Percentiles rank a stretch among this genome's conserved stretches.
Evolutionary conservation across 805 yeast genomes (phyloP).

Genomic region (Naumovozyma castellii): DNA sequence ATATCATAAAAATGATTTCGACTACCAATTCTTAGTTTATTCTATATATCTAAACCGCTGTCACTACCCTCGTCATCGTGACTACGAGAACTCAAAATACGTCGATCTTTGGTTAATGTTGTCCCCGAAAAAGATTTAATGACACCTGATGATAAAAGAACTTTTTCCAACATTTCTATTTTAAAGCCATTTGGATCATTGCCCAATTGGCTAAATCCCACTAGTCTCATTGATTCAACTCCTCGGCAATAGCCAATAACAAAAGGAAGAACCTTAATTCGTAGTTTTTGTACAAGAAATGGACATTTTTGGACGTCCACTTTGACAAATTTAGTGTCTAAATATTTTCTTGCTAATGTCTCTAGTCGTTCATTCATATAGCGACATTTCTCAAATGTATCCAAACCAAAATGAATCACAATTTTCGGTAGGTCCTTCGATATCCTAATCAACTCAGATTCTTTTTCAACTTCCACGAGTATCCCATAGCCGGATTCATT

Average conservation of each 20-base stretch:
- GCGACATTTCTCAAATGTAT: conserved; percentile 50
- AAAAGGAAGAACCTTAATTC: conserved; percentile 62
- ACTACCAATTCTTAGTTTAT: too few relatives aligned
- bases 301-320: conserved; percentile 61
- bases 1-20: conserved; percentile 7
- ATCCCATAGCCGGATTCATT: conserved; percentile 37
- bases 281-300: conserved; percentile 55
- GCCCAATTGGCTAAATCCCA: conserved; percentile 62
- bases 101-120: background rate
- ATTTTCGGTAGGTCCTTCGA: conserved; percentile 36
- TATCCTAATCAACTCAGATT: conserved; percentile 46
- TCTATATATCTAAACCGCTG: conserved; percentile 7
- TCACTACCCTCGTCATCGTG: conserved; percentile 2
- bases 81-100: background rate
- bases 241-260: conserved; percentile 55
- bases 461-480: conserved; percentile 37
- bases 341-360: conserved; percentile 47
- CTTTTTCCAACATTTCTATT: conserved; percentile 40
- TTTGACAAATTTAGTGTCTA: conserved; percentile 42
- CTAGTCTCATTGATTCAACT: conserved; percentile 45
- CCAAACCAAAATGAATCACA: conserved; percentile 57
- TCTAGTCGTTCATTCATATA: conserved; percentile 42
- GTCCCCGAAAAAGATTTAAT: background rate
- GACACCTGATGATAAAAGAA: conserved; percentile 11
- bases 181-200: conserved; percentile 39